Percentiles rank a stretch among this genome's conserved stretches.
These are phyloP conservation scores for Vitis riparia DNA, from an alignment of 164 flowering plant genomes.

Conservation along the genomic window DNA sequence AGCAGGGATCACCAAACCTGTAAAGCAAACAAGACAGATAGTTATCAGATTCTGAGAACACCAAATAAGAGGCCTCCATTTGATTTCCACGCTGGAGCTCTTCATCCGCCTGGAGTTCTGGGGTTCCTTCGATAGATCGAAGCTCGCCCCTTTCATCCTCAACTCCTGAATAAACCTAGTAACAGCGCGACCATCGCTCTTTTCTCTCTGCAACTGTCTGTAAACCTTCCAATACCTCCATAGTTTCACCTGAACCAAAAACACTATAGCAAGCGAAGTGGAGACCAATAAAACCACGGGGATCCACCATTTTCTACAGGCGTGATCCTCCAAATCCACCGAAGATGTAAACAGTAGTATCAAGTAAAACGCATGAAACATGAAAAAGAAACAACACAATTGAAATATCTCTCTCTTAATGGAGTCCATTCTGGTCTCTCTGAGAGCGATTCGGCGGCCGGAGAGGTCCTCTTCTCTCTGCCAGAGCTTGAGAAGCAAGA, in stretches of 20 bases:
- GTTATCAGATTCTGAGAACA: slow-evolving; percentile 54
- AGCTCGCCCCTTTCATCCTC: slow-evolving; percentile 95
- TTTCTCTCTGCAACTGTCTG: slow-evolving; percentile 58
- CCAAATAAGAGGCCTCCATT: slow-evolving; percentile 81
- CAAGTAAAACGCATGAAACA: slow-evolving; percentile 64
- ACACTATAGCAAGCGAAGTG: slow-evolving; percentile 51
- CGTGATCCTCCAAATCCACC: slow-evolving; percentile 5
- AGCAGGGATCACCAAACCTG: slow-evolving; percentile 58
- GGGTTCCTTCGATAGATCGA: slow-evolving; percentile 77
- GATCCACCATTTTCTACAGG: slow-evolving; percentile 73
- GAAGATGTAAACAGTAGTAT: slow-evolving; percentile 63
- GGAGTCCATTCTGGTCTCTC: slow-evolving; percentile 59
- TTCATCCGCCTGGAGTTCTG: slow-evolving; percentile 61
- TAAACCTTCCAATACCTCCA: slow-evolving; percentile 64
- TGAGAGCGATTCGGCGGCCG: slow-evolving; percentile 40
- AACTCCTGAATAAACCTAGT: slow-evolving; percentile 69
- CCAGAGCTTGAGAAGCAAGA: slow-evolving; percentile 88
- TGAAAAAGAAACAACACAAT: slow-evolving; percentile 63
- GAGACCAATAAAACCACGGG: slow-evolving; percentile 46
- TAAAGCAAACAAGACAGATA: slow-evolving; percentile 55
- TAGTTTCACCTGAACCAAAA: slow-evolving; percentile 66
- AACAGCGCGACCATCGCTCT: slow-evolving; percentile 55
- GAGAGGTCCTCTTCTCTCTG: slow-evolving; percentile 79
- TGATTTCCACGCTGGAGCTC: slow-evolving; percentile 92
- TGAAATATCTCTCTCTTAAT: slow-evolving; percentile 62